These are phyloP conservation scores for Mangifera indica DNA, from an alignment of 345 rosid species.

Conservation along the genomic window DNA sequence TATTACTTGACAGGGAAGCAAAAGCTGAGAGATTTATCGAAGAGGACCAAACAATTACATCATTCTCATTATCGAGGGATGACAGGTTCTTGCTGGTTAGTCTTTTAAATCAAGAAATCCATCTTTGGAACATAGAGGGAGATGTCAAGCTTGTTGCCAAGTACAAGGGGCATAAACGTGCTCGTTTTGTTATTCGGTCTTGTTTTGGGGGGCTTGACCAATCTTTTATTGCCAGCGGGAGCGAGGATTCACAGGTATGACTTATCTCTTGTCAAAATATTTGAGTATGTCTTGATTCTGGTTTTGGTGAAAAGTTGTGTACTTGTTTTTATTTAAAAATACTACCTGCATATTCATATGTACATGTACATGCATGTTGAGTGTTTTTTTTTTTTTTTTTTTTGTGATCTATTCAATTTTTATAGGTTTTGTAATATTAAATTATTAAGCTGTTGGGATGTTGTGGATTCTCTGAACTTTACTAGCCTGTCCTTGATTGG, in stretches of 20 bases:
- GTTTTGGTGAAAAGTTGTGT: neutral
- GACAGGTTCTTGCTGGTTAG: slow-evolving; percentile 52
- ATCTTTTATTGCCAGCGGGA: slow-evolving; percentile 71
- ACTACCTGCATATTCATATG: too few species aligned
- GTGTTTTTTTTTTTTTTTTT: too few species aligned
- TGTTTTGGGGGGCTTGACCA: slow-evolving; percentile 71
- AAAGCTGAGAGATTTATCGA: slow-evolving; percentile 46
- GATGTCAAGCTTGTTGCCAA: slow-evolving; percentile 46
- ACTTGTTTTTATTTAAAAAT: neutral
- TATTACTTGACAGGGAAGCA: slow-evolving; percentile 48
- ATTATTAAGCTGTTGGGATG: neutral
- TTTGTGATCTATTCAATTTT: neutral
- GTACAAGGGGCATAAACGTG: slow-evolving; percentile 58
- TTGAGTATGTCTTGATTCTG: neutral
- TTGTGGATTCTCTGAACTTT: neutral
- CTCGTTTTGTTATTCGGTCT: slow-evolving; percentile 61
- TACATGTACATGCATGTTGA: too few species aligned
- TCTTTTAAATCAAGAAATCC: slow-evolving; percentile 64
- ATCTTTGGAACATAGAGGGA: slow-evolving; percentile 57
- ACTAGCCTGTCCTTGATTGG: too few species aligned
- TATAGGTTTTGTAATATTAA: too few species aligned
- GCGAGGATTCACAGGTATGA: slow-evolving; percentile 73
- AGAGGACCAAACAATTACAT: slow-evolving; percentile 55
- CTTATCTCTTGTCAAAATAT: neutral
- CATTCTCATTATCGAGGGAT: slow-evolving; percentile 60